These are phyloP conservation scores for Akanthomyces muscarius DNA, from an alignment of 2,329 filamentous ascomycete species.

Conservation along the genomic window DNA sequence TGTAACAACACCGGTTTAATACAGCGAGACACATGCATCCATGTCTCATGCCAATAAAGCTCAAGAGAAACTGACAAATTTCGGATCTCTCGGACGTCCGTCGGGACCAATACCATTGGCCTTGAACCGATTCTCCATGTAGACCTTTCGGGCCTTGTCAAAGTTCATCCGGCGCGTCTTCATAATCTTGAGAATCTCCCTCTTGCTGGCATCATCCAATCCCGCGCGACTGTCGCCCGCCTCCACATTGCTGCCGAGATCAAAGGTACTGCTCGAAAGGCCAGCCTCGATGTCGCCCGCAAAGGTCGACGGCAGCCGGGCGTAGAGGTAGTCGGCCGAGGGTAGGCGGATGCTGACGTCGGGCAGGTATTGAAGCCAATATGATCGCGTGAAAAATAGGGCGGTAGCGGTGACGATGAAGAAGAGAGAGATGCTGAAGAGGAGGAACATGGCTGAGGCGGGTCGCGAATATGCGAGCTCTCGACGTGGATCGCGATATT, in stretches of 20 bases:
- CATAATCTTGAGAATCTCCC: slow-evolving; percentile 86
- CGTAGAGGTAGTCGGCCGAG: slow-evolving; percentile 64
- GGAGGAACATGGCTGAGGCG: slow-evolving; percentile 65
- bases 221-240: slow-evolving; percentile 75
- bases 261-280: slow-evolving; percentile 77
- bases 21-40: neutral
- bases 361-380: slow-evolving; percentile 70
- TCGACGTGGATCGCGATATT: neutral
- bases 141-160: slow-evolving; percentile 83
- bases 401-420: slow-evolving; percentile 68
- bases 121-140: slow-evolving; percentile 80
- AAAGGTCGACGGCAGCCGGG: slow-evolving; percentile 73
- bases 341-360: slow-evolving; percentile 45
- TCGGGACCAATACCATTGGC: slow-evolving; percentile 86
- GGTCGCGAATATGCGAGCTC: neutral
- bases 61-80: slow-evolving; percentile 81
- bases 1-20: neutral
- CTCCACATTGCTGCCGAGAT: slow-evolving; percentile 75
- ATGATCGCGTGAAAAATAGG: slow-evolving; percentile 74
- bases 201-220: slow-evolving; percentile 75
- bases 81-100: slow-evolving; percentile 83
- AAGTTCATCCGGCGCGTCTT: slow-evolving; percentile 77
- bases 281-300: slow-evolving; percentile 82
- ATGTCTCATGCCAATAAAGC: neutral
- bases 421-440: slow-evolving; percentile 72